phyloP scores from a whole-genome alignment of 1,284 basidiomycete species.

The Fomitopsis pinicola region DNA sequence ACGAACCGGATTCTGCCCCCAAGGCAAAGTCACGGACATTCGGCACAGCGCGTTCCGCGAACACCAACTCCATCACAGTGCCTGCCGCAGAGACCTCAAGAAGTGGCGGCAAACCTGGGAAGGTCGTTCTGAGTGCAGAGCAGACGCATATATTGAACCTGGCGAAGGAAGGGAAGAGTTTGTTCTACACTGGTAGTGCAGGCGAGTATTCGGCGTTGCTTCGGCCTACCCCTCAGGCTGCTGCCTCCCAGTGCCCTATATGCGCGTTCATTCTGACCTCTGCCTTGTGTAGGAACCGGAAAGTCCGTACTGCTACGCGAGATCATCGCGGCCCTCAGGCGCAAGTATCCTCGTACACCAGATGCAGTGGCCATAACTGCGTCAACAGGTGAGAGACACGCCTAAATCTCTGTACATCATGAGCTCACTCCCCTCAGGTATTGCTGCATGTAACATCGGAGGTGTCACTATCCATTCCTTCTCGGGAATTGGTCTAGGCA shows the following conservation, averaged over 20 bases:
- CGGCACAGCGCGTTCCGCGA: conserved; percentile 9
- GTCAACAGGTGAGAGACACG: conserved; percentile 60
- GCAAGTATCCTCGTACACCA: conserved; percentile 39
- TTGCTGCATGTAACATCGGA: conserved; percentile 89
- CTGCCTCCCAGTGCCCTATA: background rate
- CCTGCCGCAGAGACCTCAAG: conserved; percentile 11
- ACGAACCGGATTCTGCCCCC: conserved; percentile 17
- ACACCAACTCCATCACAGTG: conserved; percentile 10
- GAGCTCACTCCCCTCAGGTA: conserved; percentile 43
- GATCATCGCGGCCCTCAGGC: conserved; percentile 66
- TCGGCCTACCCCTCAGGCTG: too few relatives aligned
- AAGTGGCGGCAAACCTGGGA: conserved; percentile 32
- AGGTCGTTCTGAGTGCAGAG: conserved; percentile 71
- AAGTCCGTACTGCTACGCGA: conserved; percentile 89
- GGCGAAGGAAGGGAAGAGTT: conserved; percentile 64
- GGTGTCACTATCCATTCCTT: conserved; percentile 91
- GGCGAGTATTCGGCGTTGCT: conserved; percentile 48
- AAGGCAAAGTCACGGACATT: conserved; percentile 18
- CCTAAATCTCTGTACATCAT: background rate
- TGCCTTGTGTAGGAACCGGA: conserved; percentile 64
- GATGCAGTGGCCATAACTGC: conserved; percentile 83
- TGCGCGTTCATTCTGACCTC: background rate
- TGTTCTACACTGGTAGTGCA: conserved; percentile 98
- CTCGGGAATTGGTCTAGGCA: conserved; percentile 82
- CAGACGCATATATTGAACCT: conserved; percentile 81